These are phyloP conservation scores for Tylopilus felleus DNA, from an alignment of 768 basidiomycete species.

Conservation along the genomic window DNA sequence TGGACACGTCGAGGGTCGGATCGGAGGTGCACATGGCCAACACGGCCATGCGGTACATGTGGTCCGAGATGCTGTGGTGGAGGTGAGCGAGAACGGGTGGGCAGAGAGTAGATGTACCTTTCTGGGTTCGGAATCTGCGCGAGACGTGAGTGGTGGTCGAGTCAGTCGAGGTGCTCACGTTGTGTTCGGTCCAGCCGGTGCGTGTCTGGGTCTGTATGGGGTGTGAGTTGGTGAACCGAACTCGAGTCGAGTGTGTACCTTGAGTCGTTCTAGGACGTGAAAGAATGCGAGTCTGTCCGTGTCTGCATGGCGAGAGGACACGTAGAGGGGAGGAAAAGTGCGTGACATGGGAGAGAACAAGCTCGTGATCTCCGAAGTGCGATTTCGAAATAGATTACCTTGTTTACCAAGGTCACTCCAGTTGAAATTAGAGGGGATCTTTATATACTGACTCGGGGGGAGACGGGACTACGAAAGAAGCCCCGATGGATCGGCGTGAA, in stretches of 20 bases:
- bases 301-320: conserved; percentile 47
- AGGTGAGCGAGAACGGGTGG: background rate
- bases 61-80: conserved; percentile 75
- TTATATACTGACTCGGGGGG: too few species aligned
- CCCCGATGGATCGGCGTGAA: too few species aligned
- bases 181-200: conserved; percentile 90
- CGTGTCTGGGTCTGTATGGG: conserved; percentile 80
- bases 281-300: conserved; percentile 84
- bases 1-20: conserved; percentile 62
- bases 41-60: conserved; percentile 98
- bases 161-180: conserved; percentile 25
- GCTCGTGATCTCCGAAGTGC: conserved; percentile 7
- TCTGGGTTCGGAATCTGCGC: conserved; percentile 76
- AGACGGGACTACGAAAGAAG: too few species aligned
- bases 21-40: conserved; percentile 86
- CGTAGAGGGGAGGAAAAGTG: conserved; percentile 59
- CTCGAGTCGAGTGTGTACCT: too few species aligned
- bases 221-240: too few species aligned
- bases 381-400: conserved; percentile 22
- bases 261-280: conserved; percentile 83
- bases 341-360: conserved; percentile 28
- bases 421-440: too few species aligned
- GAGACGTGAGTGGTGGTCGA: conserved; percentile 2
- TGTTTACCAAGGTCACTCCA: too few species aligned
- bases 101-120: conserved; percentile 47